phyloP scores from a whole-genome alignment of 352 stramenopile genomes.

The Globisporangium heterothallicum region DNA sequence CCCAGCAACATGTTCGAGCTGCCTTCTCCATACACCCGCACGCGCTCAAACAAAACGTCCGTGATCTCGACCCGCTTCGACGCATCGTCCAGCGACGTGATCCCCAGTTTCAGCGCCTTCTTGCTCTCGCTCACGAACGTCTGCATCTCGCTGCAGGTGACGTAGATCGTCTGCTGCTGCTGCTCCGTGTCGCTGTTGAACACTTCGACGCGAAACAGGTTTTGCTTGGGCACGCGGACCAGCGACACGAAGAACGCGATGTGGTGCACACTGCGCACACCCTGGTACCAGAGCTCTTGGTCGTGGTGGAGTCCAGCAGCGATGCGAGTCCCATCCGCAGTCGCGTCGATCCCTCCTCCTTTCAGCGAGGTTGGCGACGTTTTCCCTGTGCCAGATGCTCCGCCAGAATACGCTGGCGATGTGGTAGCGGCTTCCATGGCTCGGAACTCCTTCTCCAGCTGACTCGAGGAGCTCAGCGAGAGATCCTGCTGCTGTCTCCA shows the following conservation, averaged over 20 bases:
- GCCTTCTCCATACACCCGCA: constrained; percentile 52
- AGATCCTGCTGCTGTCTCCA: constrained; percentile 29
- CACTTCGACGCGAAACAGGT: constrained; percentile 63
- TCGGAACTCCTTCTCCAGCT: constrained; percentile 48
- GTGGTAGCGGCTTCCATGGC: constrained; percentile 17
- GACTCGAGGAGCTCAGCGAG: constrained; percentile 16
- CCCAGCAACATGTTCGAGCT: constrained; percentile 45
- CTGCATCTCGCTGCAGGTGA: constrained; percentile 54
- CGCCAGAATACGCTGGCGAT: background rate
- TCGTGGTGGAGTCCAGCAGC: constrained; percentile 17
- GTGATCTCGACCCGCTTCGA: constrained; percentile 31
- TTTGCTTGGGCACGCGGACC: constrained; percentile 57
- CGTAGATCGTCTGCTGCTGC: constrained; percentile 71
- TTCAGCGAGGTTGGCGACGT: constrained; percentile 12
- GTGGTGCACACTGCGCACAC: constrained; percentile 51
- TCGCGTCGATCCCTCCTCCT: background rate
- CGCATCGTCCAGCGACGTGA: constrained; percentile 19
- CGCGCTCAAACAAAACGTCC: constrained; percentile 57
- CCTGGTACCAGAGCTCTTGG: constrained; percentile 69
- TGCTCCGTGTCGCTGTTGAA: constrained; percentile 80
- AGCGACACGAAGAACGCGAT: constrained; percentile 72
- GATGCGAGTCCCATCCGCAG: background rate
- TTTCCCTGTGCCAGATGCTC: constrained; percentile 8
- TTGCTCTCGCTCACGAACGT: constrained; percentile 47
- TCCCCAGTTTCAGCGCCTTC: constrained; percentile 19